Evolutionary conservation across 352 stramenopile genomes (phyloP).

Genomic region (Phytophthora brassicae): DNA sequence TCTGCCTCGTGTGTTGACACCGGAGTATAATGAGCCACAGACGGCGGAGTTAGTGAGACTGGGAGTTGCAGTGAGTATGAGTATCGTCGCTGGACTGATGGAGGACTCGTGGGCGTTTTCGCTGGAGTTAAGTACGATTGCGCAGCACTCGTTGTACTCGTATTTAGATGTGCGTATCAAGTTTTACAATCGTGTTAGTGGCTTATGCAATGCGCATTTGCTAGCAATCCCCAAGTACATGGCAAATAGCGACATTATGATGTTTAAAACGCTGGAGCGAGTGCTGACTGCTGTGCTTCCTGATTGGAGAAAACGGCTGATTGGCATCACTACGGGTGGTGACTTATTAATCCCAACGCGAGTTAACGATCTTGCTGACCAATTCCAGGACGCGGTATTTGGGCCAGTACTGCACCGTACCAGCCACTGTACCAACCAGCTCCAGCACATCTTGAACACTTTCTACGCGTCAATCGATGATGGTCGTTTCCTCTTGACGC

Average conservation of each 20-base stretch:
- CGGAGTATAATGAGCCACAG: constrained; percentile 22
- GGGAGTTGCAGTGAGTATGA: constrained; percentile 34
- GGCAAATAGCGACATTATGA: constrained; percentile 19
- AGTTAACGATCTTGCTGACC: constrained; percentile 23
- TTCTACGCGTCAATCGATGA: constrained; percentile 36
- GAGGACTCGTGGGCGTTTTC: constrained; percentile 44
- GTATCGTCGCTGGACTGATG: constrained; percentile 36
- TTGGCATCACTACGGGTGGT: constrained; percentile 29
- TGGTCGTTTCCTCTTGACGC: constrained; percentile 22
- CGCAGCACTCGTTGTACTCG: constrained; percentile 15
- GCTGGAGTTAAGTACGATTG: constrained; percentile 30
- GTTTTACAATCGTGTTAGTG: constrained; percentile 28
- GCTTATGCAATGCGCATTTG: constrained; percentile 30
- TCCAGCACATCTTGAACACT: constrained; percentile 28
- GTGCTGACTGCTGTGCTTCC: constrained; percentile 31
- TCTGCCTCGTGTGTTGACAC: constrained; percentile 2
- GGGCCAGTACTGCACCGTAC: constrained; percentile 26
- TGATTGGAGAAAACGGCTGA: constrained; percentile 25
- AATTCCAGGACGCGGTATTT: constrained; percentile 23
- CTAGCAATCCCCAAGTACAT: constrained; percentile 31
- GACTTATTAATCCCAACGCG: constrained; percentile 12
- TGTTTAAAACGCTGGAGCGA: constrained; percentile 30
- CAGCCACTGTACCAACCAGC: constrained; percentile 19
- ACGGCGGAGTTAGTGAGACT: constrained; percentile 37
- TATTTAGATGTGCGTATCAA: constrained; percentile 41